Evolutionary conservation across 495 filamentous ascomycete genomes (phyloP).

Genomic region (Polyplosphaeria fusca): DNA sequence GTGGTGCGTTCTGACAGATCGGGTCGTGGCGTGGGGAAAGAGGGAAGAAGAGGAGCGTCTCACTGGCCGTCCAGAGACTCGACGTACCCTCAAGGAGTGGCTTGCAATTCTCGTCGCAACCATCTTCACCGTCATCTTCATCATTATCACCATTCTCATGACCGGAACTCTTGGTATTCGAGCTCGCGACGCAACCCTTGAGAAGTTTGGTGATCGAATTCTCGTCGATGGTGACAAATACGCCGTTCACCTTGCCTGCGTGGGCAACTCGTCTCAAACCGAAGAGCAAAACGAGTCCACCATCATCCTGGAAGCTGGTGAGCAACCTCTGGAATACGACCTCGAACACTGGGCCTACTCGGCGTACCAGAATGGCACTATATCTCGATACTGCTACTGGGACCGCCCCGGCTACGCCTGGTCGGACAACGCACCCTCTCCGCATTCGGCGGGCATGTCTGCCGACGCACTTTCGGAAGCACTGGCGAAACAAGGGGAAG

Average conservation of each 20-base stretch:
- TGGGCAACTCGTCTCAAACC: slow-evolving; percentile 57
- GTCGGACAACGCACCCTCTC: slow-evolving; percentile 92
- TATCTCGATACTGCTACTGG: slow-evolving; percentile 88
- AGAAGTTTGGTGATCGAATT: slow-evolving; percentile 66
- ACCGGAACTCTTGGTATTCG: slow-evolving; percentile 76
- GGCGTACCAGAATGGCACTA: slow-evolving; percentile 67
- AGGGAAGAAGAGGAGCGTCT: slow-evolving; percentile 85
- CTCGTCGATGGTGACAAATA: slow-evolving; percentile 80
- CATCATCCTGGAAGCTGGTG: slow-evolving; percentile 78
- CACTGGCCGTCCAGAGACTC: slow-evolving; percentile 83
- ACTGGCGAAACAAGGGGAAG: slow-evolving; percentile 72
- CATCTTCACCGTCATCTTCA: slow-evolving; percentile 62
- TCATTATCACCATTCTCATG: slow-evolving; percentile 64
- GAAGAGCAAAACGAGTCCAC: slow-evolving; percentile 58
- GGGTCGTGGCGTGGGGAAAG: slow-evolving; percentile 88
- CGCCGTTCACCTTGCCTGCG: slow-evolving; percentile 78
- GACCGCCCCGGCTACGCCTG: slow-evolving; percentile 87
- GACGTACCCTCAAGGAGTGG: slow-evolving; percentile 81
- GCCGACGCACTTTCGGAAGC: slow-evolving; percentile 82
- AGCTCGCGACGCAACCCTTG: slow-evolving; percentile 67
- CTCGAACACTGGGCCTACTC: slow-evolving; percentile 68
- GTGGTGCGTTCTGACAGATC: slow-evolving; percentile 61
- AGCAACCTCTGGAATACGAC: slow-evolving; percentile 69
- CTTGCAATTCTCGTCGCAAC: slow-evolving; percentile 72
- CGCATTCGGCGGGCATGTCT: slow-evolving; percentile 85